A percentile compares a stretch with the other conserved stretches of the same genome.
phyloP scores from a whole-genome alignment of 768 basidiomycete species.

The Rhizopogon vesiculosus region DNA sequence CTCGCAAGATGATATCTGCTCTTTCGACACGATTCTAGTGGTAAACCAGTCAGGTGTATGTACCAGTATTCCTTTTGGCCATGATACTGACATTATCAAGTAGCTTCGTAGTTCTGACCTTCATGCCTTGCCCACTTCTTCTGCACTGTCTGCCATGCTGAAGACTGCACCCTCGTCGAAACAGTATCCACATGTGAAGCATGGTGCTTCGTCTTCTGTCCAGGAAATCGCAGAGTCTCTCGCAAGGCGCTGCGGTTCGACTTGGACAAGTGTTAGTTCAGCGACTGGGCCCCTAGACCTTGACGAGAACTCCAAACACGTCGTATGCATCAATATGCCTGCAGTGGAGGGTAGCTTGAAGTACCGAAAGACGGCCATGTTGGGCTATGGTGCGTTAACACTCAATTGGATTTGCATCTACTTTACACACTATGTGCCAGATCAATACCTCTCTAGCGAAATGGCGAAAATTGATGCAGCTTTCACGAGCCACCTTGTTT shows the following conservation, averaged over 20 bases:
- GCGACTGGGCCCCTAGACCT: slow-evolving; percentile 33
- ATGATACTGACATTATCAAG: slow-evolving; percentile 1
- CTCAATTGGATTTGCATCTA: neutral
- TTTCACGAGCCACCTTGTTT: slow-evolving; percentile 60
- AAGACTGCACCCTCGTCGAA: slow-evolving; percentile 47
- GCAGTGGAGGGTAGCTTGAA: slow-evolving; percentile 34
- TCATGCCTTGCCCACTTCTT: slow-evolving; percentile 49
- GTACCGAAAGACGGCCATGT: slow-evolving; percentile 43
- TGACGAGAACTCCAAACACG: slow-evolving; percentile 41
- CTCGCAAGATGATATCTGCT: slow-evolving; percentile 45
- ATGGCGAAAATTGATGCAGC: slow-evolving; percentile 43
- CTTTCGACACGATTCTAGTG: slow-evolving; percentile 60
- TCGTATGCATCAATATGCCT: slow-evolving; percentile 56
- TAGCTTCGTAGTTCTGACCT: slow-evolving; percentile 79
- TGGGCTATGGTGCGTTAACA: slow-evolving; percentile 47
- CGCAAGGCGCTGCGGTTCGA: slow-evolving; percentile 49
- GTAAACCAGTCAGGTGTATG: slow-evolving; percentile 72
- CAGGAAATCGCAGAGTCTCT: slow-evolving; percentile 38
- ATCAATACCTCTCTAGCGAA: slow-evolving; percentile 40
- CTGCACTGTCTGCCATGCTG: slow-evolving; percentile 44
- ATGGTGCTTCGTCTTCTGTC: slow-evolving; percentile 22
- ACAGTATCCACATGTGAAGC: slow-evolving; percentile 58
- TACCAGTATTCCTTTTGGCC: slow-evolving; percentile 6
- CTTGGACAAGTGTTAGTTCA: slow-evolving; percentile 37
- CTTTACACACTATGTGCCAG: slow-evolving; percentile 25